phyloP scores from a whole-genome alignment of 75 land plant species.

The Sequoia sempervirens region DNA sequence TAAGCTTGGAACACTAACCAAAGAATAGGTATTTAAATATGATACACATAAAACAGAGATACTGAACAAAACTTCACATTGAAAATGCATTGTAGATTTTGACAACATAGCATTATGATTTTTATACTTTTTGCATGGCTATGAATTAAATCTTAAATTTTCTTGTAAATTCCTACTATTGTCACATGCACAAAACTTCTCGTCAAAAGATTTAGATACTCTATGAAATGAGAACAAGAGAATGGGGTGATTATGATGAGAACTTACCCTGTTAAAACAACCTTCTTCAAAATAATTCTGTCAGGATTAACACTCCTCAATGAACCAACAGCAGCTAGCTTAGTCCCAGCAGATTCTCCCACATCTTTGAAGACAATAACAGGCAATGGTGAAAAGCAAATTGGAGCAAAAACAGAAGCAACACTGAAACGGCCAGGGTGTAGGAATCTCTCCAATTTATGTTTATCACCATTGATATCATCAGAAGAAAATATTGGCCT shows the following conservation, averaged over 20 bases:
- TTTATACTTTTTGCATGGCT: not conserved
- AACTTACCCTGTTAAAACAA: conserved; percentile 82
- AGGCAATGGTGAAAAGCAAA: conserved; percentile 73
- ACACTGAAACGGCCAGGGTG: conserved; percentile 83
- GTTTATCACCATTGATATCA: conserved; percentile 80
- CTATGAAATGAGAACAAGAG: not conserved
- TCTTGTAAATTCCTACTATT: not conserved
- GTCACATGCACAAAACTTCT: not conserved
- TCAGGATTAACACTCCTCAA: conserved; percentile 74
- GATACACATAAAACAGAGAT: not conserved
- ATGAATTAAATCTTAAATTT: not conserved
- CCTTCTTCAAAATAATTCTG: conserved; percentile 80
- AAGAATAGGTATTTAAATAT: not conserved
- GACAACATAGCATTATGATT: not conserved
- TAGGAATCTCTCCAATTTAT: conserved; percentile 94
- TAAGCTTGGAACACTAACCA: too few species aligned
- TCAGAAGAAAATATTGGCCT: conserved; percentile 95
- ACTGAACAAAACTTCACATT: not conserved
- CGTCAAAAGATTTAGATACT: not conserved
- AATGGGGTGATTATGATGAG: not conserved
- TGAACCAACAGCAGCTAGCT: conserved; percentile 74
- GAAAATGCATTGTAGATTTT: not conserved
- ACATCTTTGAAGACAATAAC: conserved; percentile 55
- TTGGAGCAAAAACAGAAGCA: conserved; percentile 86
- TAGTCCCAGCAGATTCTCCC: conserved; percentile 22